A percentile compares a stretch with the other conserved stretches of the same genome.
Conservation (phyloP, 2,329 filamentous ascomycete genomes). For the Penicillium sclerotigenum region DNA sequence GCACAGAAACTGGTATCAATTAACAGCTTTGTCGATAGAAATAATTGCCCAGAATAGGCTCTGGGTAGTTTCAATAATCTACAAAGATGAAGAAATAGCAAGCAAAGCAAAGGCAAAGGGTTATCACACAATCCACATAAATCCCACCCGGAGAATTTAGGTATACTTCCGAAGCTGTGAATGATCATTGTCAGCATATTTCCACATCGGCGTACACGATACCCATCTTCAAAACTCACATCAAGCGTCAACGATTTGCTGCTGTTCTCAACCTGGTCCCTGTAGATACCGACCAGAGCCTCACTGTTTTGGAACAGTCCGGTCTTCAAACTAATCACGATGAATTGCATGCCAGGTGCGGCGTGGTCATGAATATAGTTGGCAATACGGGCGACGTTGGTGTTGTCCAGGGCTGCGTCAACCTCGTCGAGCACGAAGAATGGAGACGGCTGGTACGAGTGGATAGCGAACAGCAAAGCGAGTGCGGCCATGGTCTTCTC, state of each 20-base stretch:
- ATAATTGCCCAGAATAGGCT: neutral
- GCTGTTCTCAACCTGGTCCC: conserved; percentile 90
- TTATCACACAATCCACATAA: conserved; percentile 17
- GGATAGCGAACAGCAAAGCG: conserved; percentile 93
- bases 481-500: conserved; percentile 99
- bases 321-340: conserved; percentile 94
- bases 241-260: conserved; percentile 89
- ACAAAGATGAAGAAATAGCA: conserved; percentile 16
- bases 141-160: conserved; percentile 10
- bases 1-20: conserved; percentile 17
- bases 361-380: conserved; percentile 95
- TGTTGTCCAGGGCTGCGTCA: conserved; percentile 95
- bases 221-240: conserved; percentile 59
- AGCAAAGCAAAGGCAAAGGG: conserved; percentile 4
- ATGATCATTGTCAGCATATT: conserved; percentile 9
- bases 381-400: conserved; percentile 92
- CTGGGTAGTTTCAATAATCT: conserved; percentile 18
- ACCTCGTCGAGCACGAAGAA: conserved; percentile 99
- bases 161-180: conserved; percentile 38
- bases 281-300: conserved; percentile 90
- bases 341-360: conserved; percentile 97
- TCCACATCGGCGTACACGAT: neutral
- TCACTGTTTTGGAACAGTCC: conserved; percentile 95
- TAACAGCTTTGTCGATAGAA: conserved; percentile 9
- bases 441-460: conserved; percentile 90